Percentiles rank a stretch among this genome's conserved stretches.
phyloP scores from a whole-genome alignment of 2,329 filamentous ascomycete genomes.

The Xylariales sp. region DNA sequence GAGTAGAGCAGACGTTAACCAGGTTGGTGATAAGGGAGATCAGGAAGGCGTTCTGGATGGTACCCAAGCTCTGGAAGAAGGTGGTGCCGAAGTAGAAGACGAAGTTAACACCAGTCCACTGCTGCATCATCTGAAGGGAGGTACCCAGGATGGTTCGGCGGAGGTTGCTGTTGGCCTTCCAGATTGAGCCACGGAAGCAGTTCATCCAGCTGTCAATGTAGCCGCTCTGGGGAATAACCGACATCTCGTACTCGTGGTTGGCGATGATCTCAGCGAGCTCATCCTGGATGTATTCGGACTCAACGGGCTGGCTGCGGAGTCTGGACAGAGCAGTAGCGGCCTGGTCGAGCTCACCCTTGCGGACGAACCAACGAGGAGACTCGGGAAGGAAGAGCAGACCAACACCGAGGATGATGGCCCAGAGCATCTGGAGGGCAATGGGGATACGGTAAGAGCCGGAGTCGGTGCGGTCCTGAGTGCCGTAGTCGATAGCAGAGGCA shows the following conservation, averaged over 20 bases:
- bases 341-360: constrained; percentile 63
- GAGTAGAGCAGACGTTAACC: constrained; percentile 72
- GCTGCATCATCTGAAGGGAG: constrained; percentile 27
- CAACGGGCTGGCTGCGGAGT: constrained; percentile 68
- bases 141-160: constrained; percentile 50
- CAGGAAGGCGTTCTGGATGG: constrained; percentile 64
- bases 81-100: constrained; percentile 69
- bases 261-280: constrained; percentile 84
- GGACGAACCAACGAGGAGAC: constrained; percentile 82
- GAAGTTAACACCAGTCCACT: constrained; percentile 62
- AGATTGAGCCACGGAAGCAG: constrained; percentile 63
- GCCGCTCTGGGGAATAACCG: constrained; percentile 58
- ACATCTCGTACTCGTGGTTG: constrained; percentile 82
- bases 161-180: constrained; percentile 60
- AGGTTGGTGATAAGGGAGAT: constrained; percentile 69
- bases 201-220: constrained; percentile 67
- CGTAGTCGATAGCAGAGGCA: constrained; percentile 71
- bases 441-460: constrained; percentile 74
- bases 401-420: constrained; percentile 68
- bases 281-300: constrained; percentile 70
- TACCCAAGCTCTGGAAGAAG: constrained; percentile 64
- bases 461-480: constrained; percentile 56
- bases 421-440: constrained; percentile 74
- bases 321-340: constrained; percentile 60
- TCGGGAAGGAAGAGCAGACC: constrained; percentile 78